A percentile compares a stretch with the other conserved stretches of the same genome.
These are phyloP conservation scores for Leishmania amazonensis DNA, from an alignment of 208 protist genomes.

Conservation along the genomic window DNA sequence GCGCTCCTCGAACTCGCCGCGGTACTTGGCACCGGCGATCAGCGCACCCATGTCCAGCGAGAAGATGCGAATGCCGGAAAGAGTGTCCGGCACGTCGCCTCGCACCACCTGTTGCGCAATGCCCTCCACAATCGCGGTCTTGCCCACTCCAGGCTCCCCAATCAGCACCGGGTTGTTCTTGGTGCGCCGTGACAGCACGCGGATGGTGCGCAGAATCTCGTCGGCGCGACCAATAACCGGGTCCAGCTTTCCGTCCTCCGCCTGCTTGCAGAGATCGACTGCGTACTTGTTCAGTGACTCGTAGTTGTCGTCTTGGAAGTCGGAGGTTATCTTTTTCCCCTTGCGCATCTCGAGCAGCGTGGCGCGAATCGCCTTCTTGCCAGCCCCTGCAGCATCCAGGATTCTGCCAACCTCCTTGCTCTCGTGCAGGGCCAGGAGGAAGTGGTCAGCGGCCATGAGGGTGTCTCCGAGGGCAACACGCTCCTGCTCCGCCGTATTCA, in stretches of 20 bases:
- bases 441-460: slow-evolving; percentile 79
- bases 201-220: slow-evolving; percentile 98
- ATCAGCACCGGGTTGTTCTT: slow-evolving; percentile 99
- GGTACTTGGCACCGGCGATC: slow-evolving; percentile 98
- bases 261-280: slow-evolving; percentile 94
- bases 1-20: slow-evolving; percentile 99
- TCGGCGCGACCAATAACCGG: slow-evolving; percentile 99
- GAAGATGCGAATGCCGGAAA: slow-evolving; percentile 84
- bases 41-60: slow-evolving; percentile 98
- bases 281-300: slow-evolving; percentile 98
- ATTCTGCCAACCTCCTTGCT: slow-evolving; percentile 58
- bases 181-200: slow-evolving; percentile 96
- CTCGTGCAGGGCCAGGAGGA: slow-evolving; percentile 76
- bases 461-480: slow-evolving; percentile 72
- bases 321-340: slow-evolving; percentile 81
- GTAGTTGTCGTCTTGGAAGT: slow-evolving; percentile 84
- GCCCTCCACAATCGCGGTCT: slow-evolving; percentile 95
- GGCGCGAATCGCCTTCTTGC: slow-evolving; percentile 56
- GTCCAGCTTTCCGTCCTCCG: slow-evolving; percentile 96
- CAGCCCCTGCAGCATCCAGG: slow-evolving; percentile 67
- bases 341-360: slow-evolving; percentile 82
- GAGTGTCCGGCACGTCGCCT: slow-evolving; percentile 92
- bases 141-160: slow-evolving; percentile 95
- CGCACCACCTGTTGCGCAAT: slow-evolving; percentile 93
- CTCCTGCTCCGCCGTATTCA: slow-evolving; percentile 85